phyloP scores from a whole-genome alignment of 306 rosid species.

The Casuarina cunninghamiana region DNA sequence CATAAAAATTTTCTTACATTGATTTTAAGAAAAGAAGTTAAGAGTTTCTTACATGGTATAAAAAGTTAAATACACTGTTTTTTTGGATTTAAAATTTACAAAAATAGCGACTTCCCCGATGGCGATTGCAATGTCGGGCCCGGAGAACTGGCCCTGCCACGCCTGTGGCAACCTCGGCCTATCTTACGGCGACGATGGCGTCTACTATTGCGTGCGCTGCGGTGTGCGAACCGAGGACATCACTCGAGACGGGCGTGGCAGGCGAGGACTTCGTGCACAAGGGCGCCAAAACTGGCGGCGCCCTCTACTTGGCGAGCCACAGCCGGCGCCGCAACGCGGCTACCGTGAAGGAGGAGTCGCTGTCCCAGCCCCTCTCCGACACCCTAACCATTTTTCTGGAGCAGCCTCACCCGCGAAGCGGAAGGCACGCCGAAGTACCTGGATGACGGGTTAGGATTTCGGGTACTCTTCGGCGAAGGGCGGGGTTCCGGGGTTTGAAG shows the following conservation, averaged over 20 bases:
- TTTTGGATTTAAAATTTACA: too few relatives aligned
- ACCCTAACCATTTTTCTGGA: conserved; percentile 43
- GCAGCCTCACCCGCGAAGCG: conserved; percentile 35
- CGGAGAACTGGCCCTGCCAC: conserved; percentile 42
- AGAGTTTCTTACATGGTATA: too few relatives aligned
- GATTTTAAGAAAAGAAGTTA: too few relatives aligned
- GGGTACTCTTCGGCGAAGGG: conserved; percentile 28
- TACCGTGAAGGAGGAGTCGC: conserved; percentile 40
- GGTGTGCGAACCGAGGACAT: conserved; percentile 53
- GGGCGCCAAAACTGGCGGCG: conserved; percentile 36
- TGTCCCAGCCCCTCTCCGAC: conserved; percentile 48
- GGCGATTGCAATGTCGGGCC: conserved; percentile 36
- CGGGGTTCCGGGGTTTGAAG: conserved; percentile 38
- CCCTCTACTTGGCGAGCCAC: conserved; percentile 55
- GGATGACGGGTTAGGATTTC: conserved; percentile 43
- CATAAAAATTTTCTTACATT: too few relatives aligned
- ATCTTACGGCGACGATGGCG: conserved; percentile 56
- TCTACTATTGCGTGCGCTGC: conserved; percentile 64
- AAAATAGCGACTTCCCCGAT: background rate
- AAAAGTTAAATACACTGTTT: too few relatives aligned
- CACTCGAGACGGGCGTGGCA: conserved; percentile 57
- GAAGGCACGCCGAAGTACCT: conserved; percentile 21
- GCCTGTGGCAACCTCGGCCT: conserved; percentile 50
- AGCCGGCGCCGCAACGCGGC: conserved; percentile 37
- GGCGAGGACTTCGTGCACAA: conserved; percentile 50